A percentile compares a stretch with the other conserved stretches of the same genome.
phyloP scores from a whole-genome alignment of 768 basidiomycete genomes.

The Tephrocybe rancida region DNA sequence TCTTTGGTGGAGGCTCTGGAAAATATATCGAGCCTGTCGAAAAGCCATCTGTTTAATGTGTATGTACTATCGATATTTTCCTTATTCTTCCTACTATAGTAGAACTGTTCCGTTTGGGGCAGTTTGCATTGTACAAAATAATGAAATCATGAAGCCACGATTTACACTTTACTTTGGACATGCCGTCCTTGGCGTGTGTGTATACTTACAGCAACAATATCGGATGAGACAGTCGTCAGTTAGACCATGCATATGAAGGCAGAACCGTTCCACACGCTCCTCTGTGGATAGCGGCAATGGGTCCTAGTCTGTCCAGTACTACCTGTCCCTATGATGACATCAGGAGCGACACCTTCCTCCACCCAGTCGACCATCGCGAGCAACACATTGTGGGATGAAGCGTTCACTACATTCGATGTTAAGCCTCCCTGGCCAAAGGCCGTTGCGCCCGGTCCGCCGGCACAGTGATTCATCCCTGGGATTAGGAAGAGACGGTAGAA shows the following conservation, averaged over 20 bases:
- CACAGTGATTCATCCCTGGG: constrained; percentile 15
- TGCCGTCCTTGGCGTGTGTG: too few species aligned
- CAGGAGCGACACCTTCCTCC: constrained; percentile 11
- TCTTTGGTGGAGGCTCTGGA: constrained; percentile 33
- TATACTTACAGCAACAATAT: too few species aligned
- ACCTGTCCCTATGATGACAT: constrained; percentile 5
- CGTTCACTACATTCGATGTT: constrained; percentile 5
- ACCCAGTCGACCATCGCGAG: constrained; percentile 16
- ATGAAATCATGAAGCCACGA: not conserved
- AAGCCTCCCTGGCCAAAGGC: constrained; percentile 11
- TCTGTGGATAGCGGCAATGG: constrained; percentile 14
- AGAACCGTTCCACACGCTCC: constrained; percentile 6
- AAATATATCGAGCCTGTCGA: constrained; percentile 24
- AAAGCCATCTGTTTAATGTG: not conserved
- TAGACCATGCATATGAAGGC: constrained; percentile 2
- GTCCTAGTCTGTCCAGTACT: not conserved
- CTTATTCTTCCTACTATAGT: not conserved
- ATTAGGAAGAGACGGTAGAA: constrained; percentile 15
- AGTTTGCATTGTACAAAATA: not conserved
- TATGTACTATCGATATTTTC: not conserved
- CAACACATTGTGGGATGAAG: constrained; percentile 9
- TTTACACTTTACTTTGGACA: not conserved
- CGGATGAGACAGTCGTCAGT: too few species aligned
- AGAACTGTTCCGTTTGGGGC: not conserved
- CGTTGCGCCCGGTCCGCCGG: constrained; percentile 10